These are phyloP conservation scores for Trichoderma orchidacearum DNA, from an alignment of 495 filamentous ascomycete genomes.

Conservation along the genomic window DNA sequence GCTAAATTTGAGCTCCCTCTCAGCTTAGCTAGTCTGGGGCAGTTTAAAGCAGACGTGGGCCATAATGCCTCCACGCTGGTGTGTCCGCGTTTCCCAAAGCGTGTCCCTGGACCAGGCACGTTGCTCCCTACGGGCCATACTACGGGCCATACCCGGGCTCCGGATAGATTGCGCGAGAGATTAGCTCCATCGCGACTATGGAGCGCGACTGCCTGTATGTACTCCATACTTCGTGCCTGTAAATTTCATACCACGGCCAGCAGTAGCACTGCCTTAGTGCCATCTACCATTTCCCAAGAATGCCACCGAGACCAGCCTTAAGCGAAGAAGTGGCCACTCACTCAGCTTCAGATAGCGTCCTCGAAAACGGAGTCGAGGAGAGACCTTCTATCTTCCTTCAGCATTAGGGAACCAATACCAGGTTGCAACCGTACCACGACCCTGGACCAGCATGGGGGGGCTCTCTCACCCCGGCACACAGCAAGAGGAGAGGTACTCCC, in stretches of 20 bases:
- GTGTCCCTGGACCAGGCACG: neutral
- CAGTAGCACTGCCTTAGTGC: neutral
- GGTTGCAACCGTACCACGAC: neutral
- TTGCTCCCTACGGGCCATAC: neutral
- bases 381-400: neutral
- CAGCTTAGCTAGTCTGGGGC: neutral
- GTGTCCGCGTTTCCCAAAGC: neutral
- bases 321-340: neutral
- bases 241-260: neutral
- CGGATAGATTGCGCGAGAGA: conserved; percentile 1
- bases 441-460: neutral
- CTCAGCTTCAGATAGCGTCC: neutral
- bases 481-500: neutral
- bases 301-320: neutral
- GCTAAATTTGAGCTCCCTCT: neutral
- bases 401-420: neutral
- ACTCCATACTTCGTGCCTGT: neutral
- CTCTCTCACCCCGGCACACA: neutral
- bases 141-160: neutral
- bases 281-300: neutral
- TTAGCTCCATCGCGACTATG: neutral
- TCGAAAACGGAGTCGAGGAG: neutral
- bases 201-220: neutral
- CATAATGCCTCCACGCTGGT: neutral
- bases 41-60: neutral